A percentile compares a stretch with the other conserved stretches of the same genome.
Evolutionary conservation across 2,329 filamentous ascomycete genomes (phyloP).

Genomic region (Ophiostoma quercus): DNA sequence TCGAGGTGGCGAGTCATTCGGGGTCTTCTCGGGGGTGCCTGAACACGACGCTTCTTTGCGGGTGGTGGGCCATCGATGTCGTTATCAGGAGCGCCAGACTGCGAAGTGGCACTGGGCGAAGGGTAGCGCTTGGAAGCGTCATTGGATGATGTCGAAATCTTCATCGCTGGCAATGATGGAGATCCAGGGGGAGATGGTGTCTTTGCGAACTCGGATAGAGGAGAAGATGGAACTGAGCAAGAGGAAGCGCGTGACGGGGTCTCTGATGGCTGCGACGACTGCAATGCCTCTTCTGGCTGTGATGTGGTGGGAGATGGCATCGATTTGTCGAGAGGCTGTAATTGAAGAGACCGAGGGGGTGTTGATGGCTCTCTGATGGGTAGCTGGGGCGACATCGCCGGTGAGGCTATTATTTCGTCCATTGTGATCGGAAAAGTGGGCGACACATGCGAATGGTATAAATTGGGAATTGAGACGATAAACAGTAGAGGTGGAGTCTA

Average conservation of each 20-base stretch:
- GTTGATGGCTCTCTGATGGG: not conserved
- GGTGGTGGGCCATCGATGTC: slow-evolving; percentile 59
- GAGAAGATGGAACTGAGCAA: slow-evolving; percentile 29
- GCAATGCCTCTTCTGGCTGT: not conserved
- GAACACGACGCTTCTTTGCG: slow-evolving; percentile 67
- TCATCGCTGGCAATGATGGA: slow-evolving; percentile 24
- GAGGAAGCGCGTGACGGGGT: slow-evolving; percentile 15
- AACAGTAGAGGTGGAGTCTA: not conserved
- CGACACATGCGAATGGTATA: not conserved
- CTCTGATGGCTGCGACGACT: not conserved
- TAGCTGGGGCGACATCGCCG: slow-evolving; percentile 19
- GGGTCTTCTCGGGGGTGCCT: slow-evolving; percentile 47
- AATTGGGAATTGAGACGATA: not conserved
- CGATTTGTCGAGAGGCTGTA: not conserved
- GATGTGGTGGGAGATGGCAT: not conserved
- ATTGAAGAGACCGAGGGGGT: not conserved
- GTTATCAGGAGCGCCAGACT: slow-evolving; percentile 42
- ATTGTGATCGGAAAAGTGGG: slow-evolving; percentile 17
- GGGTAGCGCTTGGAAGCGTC: slow-evolving; percentile 46
- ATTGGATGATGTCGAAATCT: slow-evolving; percentile 29
- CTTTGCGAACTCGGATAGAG: slow-evolving; percentile 45
- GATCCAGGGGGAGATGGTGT: slow-evolving; percentile 51
- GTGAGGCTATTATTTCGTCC: slow-evolving; percentile 22
- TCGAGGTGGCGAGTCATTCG: slow-evolving; percentile 78
- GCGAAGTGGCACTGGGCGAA: slow-evolving; percentile 46